phyloP scores from a whole-genome alignment of 805 yeast species.

The Scheffersomyces amazonensis region DNA sequence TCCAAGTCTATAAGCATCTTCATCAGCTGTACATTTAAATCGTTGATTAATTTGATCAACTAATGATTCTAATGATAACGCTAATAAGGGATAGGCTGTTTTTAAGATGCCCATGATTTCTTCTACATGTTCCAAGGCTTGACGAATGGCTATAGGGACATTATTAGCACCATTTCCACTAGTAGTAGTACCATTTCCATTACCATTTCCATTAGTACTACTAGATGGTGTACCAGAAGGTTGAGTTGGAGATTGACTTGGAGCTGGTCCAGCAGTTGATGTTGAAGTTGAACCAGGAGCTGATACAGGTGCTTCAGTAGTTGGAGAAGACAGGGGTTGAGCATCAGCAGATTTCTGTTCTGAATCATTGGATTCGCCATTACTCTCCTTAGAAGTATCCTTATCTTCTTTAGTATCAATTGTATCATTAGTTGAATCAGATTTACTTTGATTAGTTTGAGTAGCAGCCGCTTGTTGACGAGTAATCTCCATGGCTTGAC shows the following conservation, averaged over 20 bases:
- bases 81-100: constrained; percentile 93
- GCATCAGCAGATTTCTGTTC: not conserved
- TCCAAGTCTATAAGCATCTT: constrained; percentile 91
- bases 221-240: not conserved
- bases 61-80: constrained; percentile 87
- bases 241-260: not conserved
- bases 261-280: not conserved
- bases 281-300: no score
- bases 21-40: constrained; percentile 91
- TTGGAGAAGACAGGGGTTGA: not conserved
- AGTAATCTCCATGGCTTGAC: constrained; percentile 53
- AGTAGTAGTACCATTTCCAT: not conserved
- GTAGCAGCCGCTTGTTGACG: constrained; percentile 14
- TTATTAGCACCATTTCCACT: not conserved
- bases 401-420: constrained; percentile 4
- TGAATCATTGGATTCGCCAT: not conserved
- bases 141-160: constrained; percentile 36
- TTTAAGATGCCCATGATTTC: constrained; percentile 93
- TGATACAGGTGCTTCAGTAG: not conserved
- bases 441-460: constrained; percentile 1
- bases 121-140: constrained; percentile 90
- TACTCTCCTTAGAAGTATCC: not conserved
- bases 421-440: not conserved
- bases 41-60: constrained; percentile 95
- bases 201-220: not conserved